Evolutionary conservation across 2,329 filamentous ascomycete species (phyloP), one percentile per base, ranked within the genome.

Genomic region (Pseudogymnoascus sp.): DNA sequence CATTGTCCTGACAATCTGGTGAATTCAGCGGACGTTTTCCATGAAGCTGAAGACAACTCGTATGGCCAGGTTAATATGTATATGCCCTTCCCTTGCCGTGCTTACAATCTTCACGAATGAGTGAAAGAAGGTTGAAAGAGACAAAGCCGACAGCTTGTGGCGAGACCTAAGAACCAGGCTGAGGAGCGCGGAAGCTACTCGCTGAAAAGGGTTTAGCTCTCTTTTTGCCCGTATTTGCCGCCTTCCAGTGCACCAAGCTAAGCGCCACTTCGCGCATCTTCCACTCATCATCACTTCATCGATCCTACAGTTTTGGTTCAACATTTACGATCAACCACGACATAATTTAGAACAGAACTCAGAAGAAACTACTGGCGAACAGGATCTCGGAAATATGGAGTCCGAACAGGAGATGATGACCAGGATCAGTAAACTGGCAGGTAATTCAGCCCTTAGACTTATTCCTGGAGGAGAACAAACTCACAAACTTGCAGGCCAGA

Each of bases 401-500:
- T 80, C 81, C 60, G 82, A 85, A 73, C 78, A 83, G 70, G 80
- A 83, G 66, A 76, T 85, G 60, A 75, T 84, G 64, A 78, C 79
- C 65, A 81, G 79, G 71, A 85, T 85, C 72, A 79, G 81, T 72
- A 81, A 81, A 70, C 77, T 85, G 71, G 80, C 81, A 76, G 82
- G 83, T 84, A 75, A 74, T 76, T 73, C 54, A 63, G 65, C 45
- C 41, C 63, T 36, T 57, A 68, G 66, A 64, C 60, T 16, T 80
- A 82, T 65, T 74, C 85, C 67, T 74, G 83, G 71, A 82, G 80
- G 62, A 78, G 78, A 68, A 86, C 86, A 64, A 48, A 25, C 61
- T 63, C 48, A 60, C 67, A 48, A 25, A 16, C 34, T 62, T 41
- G 8, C 68, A 92, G 89, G 89, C 69, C 88, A 90, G 76, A 93